Conservation (phyloP, 495 filamentous ascomycete genomes). For the Lasiosphaeria ovina region DNA sequence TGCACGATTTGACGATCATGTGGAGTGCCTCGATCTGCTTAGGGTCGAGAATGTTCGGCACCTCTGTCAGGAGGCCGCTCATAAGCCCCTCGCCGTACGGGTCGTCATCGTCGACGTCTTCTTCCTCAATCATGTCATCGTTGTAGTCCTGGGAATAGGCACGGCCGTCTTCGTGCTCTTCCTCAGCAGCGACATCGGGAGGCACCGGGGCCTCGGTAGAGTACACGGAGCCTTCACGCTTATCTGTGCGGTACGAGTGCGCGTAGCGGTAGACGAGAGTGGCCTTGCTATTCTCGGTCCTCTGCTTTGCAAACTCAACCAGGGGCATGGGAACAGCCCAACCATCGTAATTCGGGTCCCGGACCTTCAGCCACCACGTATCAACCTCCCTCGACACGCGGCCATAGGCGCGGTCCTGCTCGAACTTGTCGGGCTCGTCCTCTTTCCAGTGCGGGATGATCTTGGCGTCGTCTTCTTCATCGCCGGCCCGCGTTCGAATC, state of each 20-base stretch:
- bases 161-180: slow-evolving; percentile 43
- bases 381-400: slow-evolving; percentile 57
- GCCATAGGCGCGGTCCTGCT: slow-evolving; percentile 51
- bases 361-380: slow-evolving; percentile 54
- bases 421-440: slow-evolving; percentile 46
- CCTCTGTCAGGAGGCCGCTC: slow-evolving; percentile 82
- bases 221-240: slow-evolving; percentile 60
- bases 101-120: slow-evolving; percentile 78
- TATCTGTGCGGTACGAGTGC: slow-evolving; percentile 53
- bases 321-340: slow-evolving; percentile 53
- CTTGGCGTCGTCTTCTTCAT: slow-evolving; percentile 30
- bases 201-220: slow-evolving; percentile 35
- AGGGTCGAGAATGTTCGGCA: slow-evolving; percentile 89
- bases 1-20: slow-evolving; percentile 90
- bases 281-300: slow-evolving; percentile 48
- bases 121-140: slow-evolving; percentile 57
- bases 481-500: slow-evolving; percentile 30
- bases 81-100: slow-evolving; percentile 79
- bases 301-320: slow-evolving; percentile 49
- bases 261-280: slow-evolving; percentile 48
- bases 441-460: slow-evolving; percentile 42
- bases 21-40: slow-evolving; percentile 92
- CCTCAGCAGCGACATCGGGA: slow-evolving; percentile 50
- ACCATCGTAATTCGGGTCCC: slow-evolving; percentile 52
- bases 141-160: slow-evolving; percentile 44